Conservation (phyloP, 345 rosid genomes). For the Reutealis trisperma region DNA sequence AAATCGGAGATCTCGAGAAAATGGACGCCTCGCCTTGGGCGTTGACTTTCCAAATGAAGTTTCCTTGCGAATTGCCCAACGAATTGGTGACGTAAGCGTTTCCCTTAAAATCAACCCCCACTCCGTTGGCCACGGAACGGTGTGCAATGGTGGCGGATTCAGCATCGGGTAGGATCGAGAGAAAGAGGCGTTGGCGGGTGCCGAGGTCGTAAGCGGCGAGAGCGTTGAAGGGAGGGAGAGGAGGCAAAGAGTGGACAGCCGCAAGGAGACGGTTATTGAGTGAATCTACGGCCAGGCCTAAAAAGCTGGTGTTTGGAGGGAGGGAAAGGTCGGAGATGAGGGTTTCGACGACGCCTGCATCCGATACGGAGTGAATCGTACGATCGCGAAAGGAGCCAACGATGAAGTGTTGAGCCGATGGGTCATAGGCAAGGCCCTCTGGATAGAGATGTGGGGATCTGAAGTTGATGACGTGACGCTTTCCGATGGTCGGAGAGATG, state of each 20-base stretch:
- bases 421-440: conserved; percentile 73
- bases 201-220: conserved; percentile 85
- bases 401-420: conserved; percentile 67
- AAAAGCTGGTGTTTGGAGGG: conserved; percentile 58
- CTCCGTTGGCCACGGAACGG: conserved; percentile 62
- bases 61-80: conserved; percentile 40
- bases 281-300: conserved; percentile 64
- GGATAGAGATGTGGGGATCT: conserved; percentile 70
- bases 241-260: conserved; percentile 39
- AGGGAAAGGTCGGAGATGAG: conserved; percentile 56
- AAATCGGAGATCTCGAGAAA: conserved; percentile 62
- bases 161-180: conserved; percentile 36
- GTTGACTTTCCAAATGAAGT: conserved; percentile 86
- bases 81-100: conserved; percentile 84
- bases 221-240: conserved; percentile 76
- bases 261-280: conserved; percentile 66
- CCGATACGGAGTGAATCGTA: conserved; percentile 67
- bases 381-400: conserved; percentile 73
- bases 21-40: conserved; percentile 59
- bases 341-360: conserved; percentile 67
- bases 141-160: conserved; percentile 7
- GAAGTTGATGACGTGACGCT: conserved; percentile 63
- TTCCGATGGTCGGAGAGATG: conserved; percentile 29
- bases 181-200: conserved; percentile 43
- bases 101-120: conserved; percentile 66